Base-by-base conservation (phyloP, 306 rosid species). In the Begonia peltatifolia region DNA sequence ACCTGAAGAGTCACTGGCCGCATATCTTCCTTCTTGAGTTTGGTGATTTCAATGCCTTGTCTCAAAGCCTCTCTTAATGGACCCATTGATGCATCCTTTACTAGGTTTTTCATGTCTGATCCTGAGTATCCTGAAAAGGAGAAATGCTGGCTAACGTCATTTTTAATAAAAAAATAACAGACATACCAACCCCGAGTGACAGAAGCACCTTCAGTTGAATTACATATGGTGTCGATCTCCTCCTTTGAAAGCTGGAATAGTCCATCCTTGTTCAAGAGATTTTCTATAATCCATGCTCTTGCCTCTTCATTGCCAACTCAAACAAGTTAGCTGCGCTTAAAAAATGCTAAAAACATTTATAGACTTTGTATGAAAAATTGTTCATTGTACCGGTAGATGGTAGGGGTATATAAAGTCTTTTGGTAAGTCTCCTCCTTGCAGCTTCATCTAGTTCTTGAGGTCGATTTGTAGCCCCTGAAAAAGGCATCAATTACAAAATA, bases 381-480 rank as follows among this genome's bases (percentile, higher is more conserved):
- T 50, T 46, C 74, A 59, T 54, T 65, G 61, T 54, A 90, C 99
- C 94, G 69, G 86, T 53, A 50, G 87, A 83, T 47, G 95, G 99
- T 61, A 90, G 79, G 52, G 99, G 95, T 22, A 90, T 90, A 50
- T 90, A 86, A 10, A 86, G 94, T 65, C 99, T 68, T 73, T 86
- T 90, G 18, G 93, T 73, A 49, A 86, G 99, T 58, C 93, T 83
- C 77, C 99, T 80, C 54, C 95, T 76, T 47, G 99, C 99, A 52
- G 93, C 99, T 79, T 83, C 99, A 71, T 86, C 99, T 53, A 86
- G 95, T 67, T 86, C 99, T 64, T 86, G 92, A 42, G 99, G 95
- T 56, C 94, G 87, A 68, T 90, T 90, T 43, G 95, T 86, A 50
- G 99, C 99, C 56, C 95, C 95, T 90, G 74, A 36, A 54, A 52